Evolutionary conservation across 2,329 filamentous ascomycete genomes (phyloP).

Genomic region (Rosellinia necatrix): DNA sequence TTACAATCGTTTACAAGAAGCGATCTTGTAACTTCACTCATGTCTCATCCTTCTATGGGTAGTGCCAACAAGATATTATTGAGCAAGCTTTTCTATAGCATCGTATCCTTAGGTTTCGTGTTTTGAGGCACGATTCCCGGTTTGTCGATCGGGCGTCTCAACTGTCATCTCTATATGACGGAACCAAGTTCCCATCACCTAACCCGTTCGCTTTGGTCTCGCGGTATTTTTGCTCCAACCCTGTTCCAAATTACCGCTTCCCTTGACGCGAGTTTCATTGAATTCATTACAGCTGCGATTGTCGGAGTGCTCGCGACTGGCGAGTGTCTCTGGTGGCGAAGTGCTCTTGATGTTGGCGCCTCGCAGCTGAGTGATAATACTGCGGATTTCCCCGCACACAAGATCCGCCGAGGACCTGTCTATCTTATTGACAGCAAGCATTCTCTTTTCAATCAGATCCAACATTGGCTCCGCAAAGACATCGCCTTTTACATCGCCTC

Average conservation of each 20-base stretch:
- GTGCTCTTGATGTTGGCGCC: neutral
- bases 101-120: neutral
- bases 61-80: neutral
- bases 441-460: constrained; percentile 1
- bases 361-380: neutral
- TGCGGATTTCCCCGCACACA: neutral
- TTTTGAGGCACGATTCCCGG: neutral
- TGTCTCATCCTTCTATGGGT: too few species aligned
- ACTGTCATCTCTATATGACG: too few species aligned
- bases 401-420: too few species aligned
- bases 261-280: neutral
- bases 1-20: too few species aligned
- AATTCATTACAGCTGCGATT: neutral
- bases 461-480: neutral
- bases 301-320: neutral
- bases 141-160: too few species aligned
- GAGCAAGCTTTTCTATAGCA: neutral
- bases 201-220: too few species aligned
- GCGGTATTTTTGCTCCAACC: too few species aligned
- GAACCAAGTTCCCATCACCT: too few species aligned
- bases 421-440: constrained; percentile 13
- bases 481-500: neutral
- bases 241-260: neutral
- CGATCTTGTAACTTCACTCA: too few species aligned
- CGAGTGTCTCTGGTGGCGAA: neutral